Conservation (phyloP, 352 stramenopile genomes). For the Paralagenidium karlingii region DNA sequence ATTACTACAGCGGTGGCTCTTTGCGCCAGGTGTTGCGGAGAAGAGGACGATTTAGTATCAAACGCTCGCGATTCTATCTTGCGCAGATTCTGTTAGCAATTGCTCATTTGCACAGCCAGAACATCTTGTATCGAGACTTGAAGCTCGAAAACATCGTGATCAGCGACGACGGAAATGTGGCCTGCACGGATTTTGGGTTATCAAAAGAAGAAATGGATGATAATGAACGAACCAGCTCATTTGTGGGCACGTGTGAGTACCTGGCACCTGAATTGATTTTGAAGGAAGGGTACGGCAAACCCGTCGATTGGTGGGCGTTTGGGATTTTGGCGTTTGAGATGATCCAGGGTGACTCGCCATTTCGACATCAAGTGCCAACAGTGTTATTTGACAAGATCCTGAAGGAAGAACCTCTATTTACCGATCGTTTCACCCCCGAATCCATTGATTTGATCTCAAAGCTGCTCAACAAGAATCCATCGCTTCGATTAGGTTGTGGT, state of each 20-base stretch:
- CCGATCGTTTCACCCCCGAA: conserved; percentile 51
- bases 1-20: conserved; percentile 63
- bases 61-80: conserved; percentile 52
- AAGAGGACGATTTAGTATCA: conserved; percentile 55
- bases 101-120: conserved; percentile 34
- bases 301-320: conserved; percentile 67
- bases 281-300: conserved; percentile 55
- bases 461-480: conserved; percentile 41
- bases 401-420: conserved; percentile 58
- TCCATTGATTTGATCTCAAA: conserved; percentile 47
- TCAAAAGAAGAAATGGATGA: conserved; percentile 69
- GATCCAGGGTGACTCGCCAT: conserved; percentile 62
- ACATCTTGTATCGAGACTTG: conserved; percentile 65
- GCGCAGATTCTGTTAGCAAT: conserved; percentile 57
- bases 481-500: conserved; percentile 34
- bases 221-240: conserved; percentile 46
- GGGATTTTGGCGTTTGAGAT: conserved; percentile 65
- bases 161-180: conserved; percentile 50
- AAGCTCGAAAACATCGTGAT: conserved; percentile 73
- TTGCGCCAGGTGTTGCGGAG: conserved; percentile 50
- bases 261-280: conserved; percentile 57
- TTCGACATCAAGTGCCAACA: conserved; percentile 46
- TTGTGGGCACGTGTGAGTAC: conserved; percentile 67
- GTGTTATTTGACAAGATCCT: conserved; percentile 74
- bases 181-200: conserved; percentile 58